These are phyloP conservation scores for Voacanga thouarsii DNA, from an alignment of 257 asterid genomes.

Conservation along the genomic window DNA sequence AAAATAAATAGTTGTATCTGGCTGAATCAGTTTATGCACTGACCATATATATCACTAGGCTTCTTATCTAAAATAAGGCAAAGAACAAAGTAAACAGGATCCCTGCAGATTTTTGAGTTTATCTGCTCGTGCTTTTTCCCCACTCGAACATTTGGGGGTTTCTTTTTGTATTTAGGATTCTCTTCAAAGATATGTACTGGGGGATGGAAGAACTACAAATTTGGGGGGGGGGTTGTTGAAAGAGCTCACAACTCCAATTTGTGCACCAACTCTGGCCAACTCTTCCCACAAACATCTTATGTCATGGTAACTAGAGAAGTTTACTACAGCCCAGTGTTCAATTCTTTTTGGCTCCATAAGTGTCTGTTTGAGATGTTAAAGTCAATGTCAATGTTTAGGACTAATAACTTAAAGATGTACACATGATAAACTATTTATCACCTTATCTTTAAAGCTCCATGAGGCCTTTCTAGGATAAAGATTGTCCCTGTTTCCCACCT, in stretches of 20 bases:
- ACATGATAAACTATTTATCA: conserved; percentile 6
- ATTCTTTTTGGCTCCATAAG: conserved; percentile 38
- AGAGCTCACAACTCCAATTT: conserved; percentile 45
- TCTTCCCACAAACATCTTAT: conserved; percentile 21
- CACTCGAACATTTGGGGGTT: conserved; percentile 41
- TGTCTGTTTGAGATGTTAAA: conserved; percentile 24
- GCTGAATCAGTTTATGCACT: conserved; percentile 2
- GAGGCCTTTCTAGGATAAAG: conserved; percentile 40
- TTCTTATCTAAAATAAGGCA: conserved; percentile 44
- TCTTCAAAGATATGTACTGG: conserved; percentile 44
- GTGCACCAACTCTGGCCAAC: conserved; percentile 31
- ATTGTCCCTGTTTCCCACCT: conserved; percentile 40
- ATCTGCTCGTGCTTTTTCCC: conserved; percentile 40
- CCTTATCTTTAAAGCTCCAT: conserved; percentile 54
- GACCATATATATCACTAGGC: conserved; percentile 38
- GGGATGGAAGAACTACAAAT: conserved; percentile 30
- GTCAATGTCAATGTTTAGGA: neutral
- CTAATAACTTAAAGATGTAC: neutral
- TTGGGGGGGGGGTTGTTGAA: too few species aligned
- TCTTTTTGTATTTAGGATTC: conserved; percentile 29
- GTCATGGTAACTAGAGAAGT: conserved; percentile 36
- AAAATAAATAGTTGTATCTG: neutral
- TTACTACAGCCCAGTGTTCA: conserved; percentile 42
- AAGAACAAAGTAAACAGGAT: conserved; percentile 44
- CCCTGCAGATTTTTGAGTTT: conserved; percentile 24